phyloP scores from a whole-genome alignment of 495 filamentous ascomycete genomes.

The Podospora australis region DNA sequence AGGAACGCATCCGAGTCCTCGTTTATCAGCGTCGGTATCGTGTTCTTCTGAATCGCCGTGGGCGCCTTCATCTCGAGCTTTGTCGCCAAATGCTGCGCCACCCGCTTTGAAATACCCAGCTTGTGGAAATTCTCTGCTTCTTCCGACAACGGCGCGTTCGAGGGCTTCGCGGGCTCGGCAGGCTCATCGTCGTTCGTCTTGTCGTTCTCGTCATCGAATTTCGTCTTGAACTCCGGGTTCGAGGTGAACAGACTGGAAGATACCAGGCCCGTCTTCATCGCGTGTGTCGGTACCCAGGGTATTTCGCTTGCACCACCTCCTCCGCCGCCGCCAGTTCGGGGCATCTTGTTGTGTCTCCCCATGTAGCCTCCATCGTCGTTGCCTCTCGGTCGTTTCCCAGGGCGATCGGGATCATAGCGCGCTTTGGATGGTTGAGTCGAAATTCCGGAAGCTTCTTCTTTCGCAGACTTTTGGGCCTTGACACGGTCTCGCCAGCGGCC shows the following conservation, averaged over 20 bases:
- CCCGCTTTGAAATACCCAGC: slow-evolving; percentile 66
- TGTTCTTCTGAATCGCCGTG: slow-evolving; percentile 88
- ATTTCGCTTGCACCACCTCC: slow-evolving; percentile 14
- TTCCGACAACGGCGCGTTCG: slow-evolving; percentile 87
- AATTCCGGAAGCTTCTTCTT: slow-evolving; percentile 22
- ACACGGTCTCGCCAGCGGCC: slow-evolving; percentile 87
- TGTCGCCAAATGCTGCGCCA: slow-evolving; percentile 75
- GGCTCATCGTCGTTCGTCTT: slow-evolving; percentile 32
- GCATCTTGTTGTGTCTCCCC: slow-evolving; percentile 36
- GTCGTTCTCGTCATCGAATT: slow-evolving; percentile 39
- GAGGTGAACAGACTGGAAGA: slow-evolving; percentile 87
- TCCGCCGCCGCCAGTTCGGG: slow-evolving; percentile 26
- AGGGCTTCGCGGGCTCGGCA: slow-evolving; percentile 59
- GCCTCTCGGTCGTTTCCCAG: background rate
- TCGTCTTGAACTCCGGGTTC: slow-evolving; percentile 64
- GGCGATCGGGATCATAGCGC: slow-evolving; percentile 7
- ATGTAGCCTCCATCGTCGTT: background rate
- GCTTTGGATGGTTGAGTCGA: slow-evolving; percentile 13
- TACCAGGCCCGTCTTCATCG: slow-evolving; percentile 43
- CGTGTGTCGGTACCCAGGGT: slow-evolving; percentile 18
- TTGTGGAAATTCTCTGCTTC: slow-evolving; percentile 77
- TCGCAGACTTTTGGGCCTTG: slow-evolving; percentile 66
- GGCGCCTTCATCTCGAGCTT: slow-evolving; percentile 87
- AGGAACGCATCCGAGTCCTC: slow-evolving; percentile 90
- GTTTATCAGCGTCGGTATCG: slow-evolving; percentile 65